A percentile compares a stretch with the other conserved stretches of the same genome.
Conservation (phyloP, 305 asterid species). For the Caryopteris hybrid region DNA sequence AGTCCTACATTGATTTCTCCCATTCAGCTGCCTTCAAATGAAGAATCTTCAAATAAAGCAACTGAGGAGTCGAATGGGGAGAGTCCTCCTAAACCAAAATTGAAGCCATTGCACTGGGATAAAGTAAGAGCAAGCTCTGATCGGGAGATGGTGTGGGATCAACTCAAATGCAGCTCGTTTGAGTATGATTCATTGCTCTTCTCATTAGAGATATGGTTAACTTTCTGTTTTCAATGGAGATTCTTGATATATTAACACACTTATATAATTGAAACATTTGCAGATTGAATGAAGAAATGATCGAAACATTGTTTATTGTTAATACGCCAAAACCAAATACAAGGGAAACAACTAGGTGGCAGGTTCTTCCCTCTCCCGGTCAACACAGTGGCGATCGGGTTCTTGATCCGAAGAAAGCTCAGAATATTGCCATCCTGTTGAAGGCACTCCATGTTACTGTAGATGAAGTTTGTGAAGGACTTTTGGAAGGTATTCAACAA, state of each 20-base stretch:
- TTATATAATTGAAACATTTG: constrained; percentile 15
- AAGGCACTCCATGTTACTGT: constrained; percentile 90
- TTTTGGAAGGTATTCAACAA: constrained; percentile 64
- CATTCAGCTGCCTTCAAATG: constrained; percentile 53
- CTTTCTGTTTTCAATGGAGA: background rate
- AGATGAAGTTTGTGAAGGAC: constrained; percentile 94
- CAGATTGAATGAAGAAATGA: constrained; percentile 98
- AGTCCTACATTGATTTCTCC: constrained; percentile 48
- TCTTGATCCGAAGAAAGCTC: constrained; percentile 93
- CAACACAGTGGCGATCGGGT: constrained; percentile 54
- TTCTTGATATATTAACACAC: background rate
- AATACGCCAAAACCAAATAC: constrained; percentile 54
- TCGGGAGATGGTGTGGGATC: constrained; percentile 99
- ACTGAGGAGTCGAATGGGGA: constrained; percentile 27
- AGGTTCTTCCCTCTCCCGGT: constrained; percentile 57
- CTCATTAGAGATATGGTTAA: background rate
- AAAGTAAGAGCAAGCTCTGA: constrained; percentile 95
- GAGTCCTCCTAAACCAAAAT: constrained; percentile 60
- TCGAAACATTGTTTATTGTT: constrained; percentile 77
- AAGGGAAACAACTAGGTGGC: constrained; percentile 48
- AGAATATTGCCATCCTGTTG: constrained; percentile 78
- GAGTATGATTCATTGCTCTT: constrained; percentile 42
- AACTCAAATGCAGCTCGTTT: constrained; percentile 83
- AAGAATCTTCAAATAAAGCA: constrained; percentile 6
- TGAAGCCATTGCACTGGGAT: constrained; percentile 98